These are phyloP conservation scores for Dissophora globulifera DNA, from an alignment of 192 early-diverging fungal species.

Conservation along the genomic window DNA sequence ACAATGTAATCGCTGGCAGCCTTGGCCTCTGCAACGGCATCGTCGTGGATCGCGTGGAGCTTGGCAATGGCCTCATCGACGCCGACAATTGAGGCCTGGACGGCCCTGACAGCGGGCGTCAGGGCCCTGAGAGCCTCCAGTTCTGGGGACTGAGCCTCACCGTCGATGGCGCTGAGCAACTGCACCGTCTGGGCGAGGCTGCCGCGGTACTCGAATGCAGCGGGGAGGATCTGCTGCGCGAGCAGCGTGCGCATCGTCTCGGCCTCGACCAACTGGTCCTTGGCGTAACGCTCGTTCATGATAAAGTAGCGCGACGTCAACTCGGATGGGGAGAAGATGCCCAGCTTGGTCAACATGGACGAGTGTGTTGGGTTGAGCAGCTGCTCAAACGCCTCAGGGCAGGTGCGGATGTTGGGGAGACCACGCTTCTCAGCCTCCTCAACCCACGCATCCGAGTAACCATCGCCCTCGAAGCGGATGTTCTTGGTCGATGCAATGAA, in stretches of 20 bases:
- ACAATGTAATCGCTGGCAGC: conserved; percentile 69
- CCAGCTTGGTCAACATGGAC: conserved; percentile 80
- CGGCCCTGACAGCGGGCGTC: conserved; percentile 64
- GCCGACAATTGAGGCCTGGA: conserved; percentile 67
- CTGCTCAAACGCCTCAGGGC: conserved; percentile 90
- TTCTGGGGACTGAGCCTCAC: conserved; percentile 70
- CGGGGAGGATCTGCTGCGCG: conserved; percentile 87
- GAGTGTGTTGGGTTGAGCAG: conserved; percentile 76
- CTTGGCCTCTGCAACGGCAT: conserved; percentile 72
- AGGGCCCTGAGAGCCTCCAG: conserved; percentile 72
- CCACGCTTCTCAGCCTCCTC: conserved; percentile 93
- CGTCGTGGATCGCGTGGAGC: conserved; percentile 66
- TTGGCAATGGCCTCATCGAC: conserved; percentile 68
- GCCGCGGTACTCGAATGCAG: conserved; percentile 89
- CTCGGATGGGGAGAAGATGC: conserved; percentile 90
- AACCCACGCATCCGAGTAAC: conserved; percentile 96
- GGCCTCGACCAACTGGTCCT: conserved; percentile 95
- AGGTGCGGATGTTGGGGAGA: conserved; percentile 93
- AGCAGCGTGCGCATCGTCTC: conserved; percentile 88
- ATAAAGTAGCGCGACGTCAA: conserved; percentile 95
- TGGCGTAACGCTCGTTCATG: conserved; percentile 96
- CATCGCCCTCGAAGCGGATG: conserved; percentile 98
- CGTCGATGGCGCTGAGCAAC: conserved; percentile 71
- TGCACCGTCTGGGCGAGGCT: conserved; percentile 84
- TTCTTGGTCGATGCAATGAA: conserved; percentile 83